A percentile compares a stretch with the other conserved stretches of the same genome.
Conservation (phyloP, 371 early-diverging fungal genomes). For the Apophysomyces sp. region DNA sequence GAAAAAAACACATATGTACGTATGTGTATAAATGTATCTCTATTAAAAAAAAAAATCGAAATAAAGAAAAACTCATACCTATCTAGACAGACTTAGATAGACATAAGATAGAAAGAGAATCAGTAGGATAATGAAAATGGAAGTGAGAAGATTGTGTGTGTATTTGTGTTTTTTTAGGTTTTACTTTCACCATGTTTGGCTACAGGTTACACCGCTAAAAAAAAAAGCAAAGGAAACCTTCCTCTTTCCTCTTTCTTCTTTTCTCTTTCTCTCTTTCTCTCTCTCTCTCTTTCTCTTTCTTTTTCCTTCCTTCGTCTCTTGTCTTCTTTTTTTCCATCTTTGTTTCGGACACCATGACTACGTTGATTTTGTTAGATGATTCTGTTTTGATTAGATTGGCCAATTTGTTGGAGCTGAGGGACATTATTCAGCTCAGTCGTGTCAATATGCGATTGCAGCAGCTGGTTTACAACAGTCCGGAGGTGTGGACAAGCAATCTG, state of each 20-base stretch:
- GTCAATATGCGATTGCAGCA: constrained; percentile 12
- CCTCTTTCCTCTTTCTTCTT: constrained; percentile 6
- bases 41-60: no score
- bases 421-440: constrained; percentile 14
- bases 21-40: no score
- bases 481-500: constrained; percentile 31
- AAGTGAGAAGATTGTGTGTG: no score
- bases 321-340: constrained; percentile 1
- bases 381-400: constrained; percentile 8
- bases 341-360: neutral
- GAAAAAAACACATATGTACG: no score
- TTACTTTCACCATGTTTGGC: neutral
- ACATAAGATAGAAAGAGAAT: no score
- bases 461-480: constrained; percentile 26
- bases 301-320: neutral
- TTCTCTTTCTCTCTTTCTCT: constrained; percentile 4
- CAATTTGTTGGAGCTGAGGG: constrained; percentile 9
- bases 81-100: no score
- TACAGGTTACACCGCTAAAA: neutral
- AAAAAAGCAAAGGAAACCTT: neutral
- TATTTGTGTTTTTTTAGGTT: neutral
- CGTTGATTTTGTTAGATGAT: constrained; percentile 1
- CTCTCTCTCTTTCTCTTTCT: constrained; percentile 2
- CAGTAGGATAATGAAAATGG: no score
- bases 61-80: no score